These are phyloP conservation scores for Yarrowia sp. DNA, from an alignment of 805 yeast species.

Conservation along the genomic window DNA sequence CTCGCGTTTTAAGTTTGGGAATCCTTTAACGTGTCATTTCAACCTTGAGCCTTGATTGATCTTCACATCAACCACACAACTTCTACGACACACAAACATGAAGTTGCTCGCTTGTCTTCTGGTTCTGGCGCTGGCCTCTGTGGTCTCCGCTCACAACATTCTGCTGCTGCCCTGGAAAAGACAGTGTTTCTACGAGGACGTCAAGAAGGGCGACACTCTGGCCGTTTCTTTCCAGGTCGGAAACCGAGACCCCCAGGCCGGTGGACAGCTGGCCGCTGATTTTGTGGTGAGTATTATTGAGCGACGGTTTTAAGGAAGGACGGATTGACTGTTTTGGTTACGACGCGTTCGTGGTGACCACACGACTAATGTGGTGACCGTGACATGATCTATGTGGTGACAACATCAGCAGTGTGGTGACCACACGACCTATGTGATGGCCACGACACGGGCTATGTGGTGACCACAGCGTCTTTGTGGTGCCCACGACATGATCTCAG, in stretches of 20 bases:
- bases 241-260: constrained; percentile 65
- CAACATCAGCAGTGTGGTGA: too few species aligned
- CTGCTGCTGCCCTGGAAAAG: constrained; percentile 82
- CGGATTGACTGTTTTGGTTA: not conserved
- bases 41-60: too few species aligned
- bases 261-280: constrained; percentile 57
- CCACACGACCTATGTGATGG: too few species aligned
- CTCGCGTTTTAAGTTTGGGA: constrained; percentile 31
- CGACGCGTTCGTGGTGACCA: not conserved
- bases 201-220: constrained; percentile 83
- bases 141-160: constrained; percentile 73
- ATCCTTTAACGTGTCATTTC: constrained; percentile 37
- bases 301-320: not conserved
- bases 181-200: constrained; percentile 84
- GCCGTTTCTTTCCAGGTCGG: constrained; percentile 93
- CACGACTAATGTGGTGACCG: too few species aligned
- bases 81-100: constrained; percentile 23
- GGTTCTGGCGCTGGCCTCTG: constrained; percentile 38
- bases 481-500: too few species aligned
- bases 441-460: too few species aligned
- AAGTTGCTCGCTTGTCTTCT: constrained; percentile 36
- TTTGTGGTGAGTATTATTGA: constrained; percentile 55
- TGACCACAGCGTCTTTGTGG: too few species aligned
- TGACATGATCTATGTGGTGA: too few species aligned
- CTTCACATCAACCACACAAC: too few species aligned